Evolutionary conservation across 371 early-diverging fungal species (phyloP), one percentile per base, ranked within the genome.

Genomic region (Mucor circinelloides): DNA sequence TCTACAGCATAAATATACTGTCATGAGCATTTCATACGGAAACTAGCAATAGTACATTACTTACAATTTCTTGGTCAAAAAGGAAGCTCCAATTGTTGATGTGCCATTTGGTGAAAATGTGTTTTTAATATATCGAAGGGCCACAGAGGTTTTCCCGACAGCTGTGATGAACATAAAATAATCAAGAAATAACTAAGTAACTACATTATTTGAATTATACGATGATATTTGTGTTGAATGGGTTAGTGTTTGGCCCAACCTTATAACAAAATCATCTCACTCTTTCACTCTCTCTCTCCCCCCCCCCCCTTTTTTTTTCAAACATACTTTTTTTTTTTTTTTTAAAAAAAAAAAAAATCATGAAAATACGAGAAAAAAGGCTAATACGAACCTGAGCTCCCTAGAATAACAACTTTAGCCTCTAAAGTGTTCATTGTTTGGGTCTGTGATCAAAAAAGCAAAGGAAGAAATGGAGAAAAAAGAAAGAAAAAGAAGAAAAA

Each of bases 131-230:
- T 88, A 91, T 62, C 91, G 77, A 27, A 87, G 81, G 8, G 89
- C 90, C 23, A 91, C 84, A 46, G 91, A 91, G 19, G 91, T 90
- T 72, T 91, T 91, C 52, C 91, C 91, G 62, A 91, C 91, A 60
- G 87, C 91, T 70, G 69, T 21, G 56, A 38, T 17, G 25, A 19
- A 21, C 21, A 50, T 50, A 50, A 21, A 25, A 21, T n/a, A 50
- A 50, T 50, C 50, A 50, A 50, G 25, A 50, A 50, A 50, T 5
- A 42, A 42, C 42, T 42, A 42, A 42, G 42, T 42, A 42, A 42
- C 42, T 42, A 15, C n/a, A 17, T 42, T 42, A 42, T 42, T 5
- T 42, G 34, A 42, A 42, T 42, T 17, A 42, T n/a, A 17, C n/a
- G 15, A 17, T 42, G 42, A 42, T 42, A 17, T 42, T 42, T 42